These are phyloP conservation scores for Xylariaceae sp. DNA, from an alignment of 2,329 filamentous ascomycete genomes.

Conservation along the genomic window DNA sequence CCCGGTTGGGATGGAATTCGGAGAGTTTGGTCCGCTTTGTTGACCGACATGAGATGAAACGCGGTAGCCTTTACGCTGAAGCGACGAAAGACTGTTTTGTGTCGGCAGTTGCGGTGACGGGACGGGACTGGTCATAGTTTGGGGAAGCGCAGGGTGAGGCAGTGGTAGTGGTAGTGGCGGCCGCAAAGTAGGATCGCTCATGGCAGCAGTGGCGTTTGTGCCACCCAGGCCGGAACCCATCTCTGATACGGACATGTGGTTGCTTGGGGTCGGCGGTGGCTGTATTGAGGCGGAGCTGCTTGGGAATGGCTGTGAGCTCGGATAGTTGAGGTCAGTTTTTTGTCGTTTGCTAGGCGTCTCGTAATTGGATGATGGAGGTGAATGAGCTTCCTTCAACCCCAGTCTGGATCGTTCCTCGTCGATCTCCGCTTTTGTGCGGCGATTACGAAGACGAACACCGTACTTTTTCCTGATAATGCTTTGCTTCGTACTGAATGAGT, in stretches of 20 bases:
- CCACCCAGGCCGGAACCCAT: constrained; percentile 29
- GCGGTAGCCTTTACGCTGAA: constrained; percentile 31
- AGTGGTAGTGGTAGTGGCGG: background rate
- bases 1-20: background rate
- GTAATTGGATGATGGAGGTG: constrained; percentile 2
- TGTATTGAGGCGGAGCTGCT: background rate
- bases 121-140: background rate
- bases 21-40: constrained; percentile 9
- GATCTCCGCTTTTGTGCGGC: constrained; percentile 47
- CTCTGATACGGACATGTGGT: constrained; percentile 25
- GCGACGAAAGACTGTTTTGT: constrained; percentile 26
- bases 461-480: constrained; percentile 57
- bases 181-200: constrained; percentile 13
- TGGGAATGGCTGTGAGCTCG: background rate
- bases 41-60: constrained; percentile 27
- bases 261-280: constrained; percentile 7
- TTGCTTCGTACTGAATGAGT: constrained; percentile 55
- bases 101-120: background rate
- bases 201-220: constrained; percentile 27
- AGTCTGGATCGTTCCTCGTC: constrained; percentile 42
- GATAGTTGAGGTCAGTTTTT: constrained; percentile 21
- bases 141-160: background rate
- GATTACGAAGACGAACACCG: constrained; percentile 52
- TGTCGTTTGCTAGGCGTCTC: constrained; percentile 29
- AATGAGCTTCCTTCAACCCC: constrained; percentile 31